These are phyloP conservation scores for Jasminum sambac DNA, from an alignment of 257 asterid genomes.

Conservation along the genomic window DNA sequence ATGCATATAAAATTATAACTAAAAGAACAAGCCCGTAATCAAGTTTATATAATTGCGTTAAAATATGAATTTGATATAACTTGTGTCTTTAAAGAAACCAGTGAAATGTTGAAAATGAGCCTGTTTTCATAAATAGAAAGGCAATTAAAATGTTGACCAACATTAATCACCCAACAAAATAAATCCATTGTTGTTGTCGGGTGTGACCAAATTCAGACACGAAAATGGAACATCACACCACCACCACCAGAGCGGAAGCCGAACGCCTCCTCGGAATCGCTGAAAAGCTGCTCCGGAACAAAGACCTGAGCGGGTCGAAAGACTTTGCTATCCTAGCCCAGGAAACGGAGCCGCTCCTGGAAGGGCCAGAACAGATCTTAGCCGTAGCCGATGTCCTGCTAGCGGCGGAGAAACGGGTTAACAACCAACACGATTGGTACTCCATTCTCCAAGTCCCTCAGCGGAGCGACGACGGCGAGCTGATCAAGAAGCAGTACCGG, in stretches of 20 bases:
- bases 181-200: neutral
- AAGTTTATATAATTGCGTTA: too few species aligned
- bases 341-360: constrained; percentile 87
- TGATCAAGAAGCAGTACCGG: constrained; percentile 78
- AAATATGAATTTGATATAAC: too few species aligned
- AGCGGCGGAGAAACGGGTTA: constrained; percentile 54
- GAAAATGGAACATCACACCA: constrained; percentile 73
- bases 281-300: constrained; percentile 71
- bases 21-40: too few species aligned
- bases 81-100: too few species aligned
- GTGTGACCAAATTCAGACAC: neutral
- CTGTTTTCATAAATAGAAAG: too few species aligned
- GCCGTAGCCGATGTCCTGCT: constrained; percentile 78
- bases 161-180: too few species aligned
- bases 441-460: constrained; percentile 61
- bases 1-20: too few species aligned
- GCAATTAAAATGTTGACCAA: too few species aligned
- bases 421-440: constrained; percentile 79
- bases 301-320: constrained; percentile 57
- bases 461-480: constrained; percentile 60
- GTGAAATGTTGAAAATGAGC: too few species aligned
- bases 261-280: constrained; percentile 85
- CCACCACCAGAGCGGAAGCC: constrained; percentile 90
- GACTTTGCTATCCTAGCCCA: constrained; percentile 82
- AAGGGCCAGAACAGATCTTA: constrained; percentile 91